Conservation (phyloP, 768 basidiomycete genomes). For the Podaxis carcinomalis region DNA sequence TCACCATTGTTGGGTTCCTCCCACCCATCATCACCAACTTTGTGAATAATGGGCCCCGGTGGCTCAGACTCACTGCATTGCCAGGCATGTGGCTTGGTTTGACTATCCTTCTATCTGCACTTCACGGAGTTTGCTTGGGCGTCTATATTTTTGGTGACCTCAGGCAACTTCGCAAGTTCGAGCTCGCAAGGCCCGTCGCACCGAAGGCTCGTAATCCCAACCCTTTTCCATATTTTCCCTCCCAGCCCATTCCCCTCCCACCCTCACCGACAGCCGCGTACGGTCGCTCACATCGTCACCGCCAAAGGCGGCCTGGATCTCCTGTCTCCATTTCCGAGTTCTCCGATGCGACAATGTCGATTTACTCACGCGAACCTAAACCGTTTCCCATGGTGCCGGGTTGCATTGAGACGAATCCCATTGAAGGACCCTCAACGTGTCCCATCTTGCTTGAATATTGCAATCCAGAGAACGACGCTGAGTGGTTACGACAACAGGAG, state of each 20-base stretch:
- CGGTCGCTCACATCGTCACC: background rate
- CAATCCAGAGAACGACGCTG: conserved; percentile 7
- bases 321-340: conserved; percentile 1
- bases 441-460: conserved; percentile 5
- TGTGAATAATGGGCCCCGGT: conserved; percentile 40
- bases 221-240: background rate
- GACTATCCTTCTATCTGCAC: conserved; percentile 53
- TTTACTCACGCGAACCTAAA: conserved; percentile 2
- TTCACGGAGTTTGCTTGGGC: conserved; percentile 74
- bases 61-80: conserved; percentile 55
- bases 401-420: conserved; percentile 20
- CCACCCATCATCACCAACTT: conserved; percentile 47
- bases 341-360: background rate
- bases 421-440: conserved; percentile 22
- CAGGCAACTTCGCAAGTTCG: conserved; percentile 73
- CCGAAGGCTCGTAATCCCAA: conserved; percentile 35
- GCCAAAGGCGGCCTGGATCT: background rate
- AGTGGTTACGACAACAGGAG: conserved; percentile 6
- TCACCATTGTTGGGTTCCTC: conserved; percentile 43
- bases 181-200: conserved; percentile 66
- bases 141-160: conserved; percentile 80
- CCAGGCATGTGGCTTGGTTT: conserved; percentile 72
- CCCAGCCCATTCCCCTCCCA: background rate
- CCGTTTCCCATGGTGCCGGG: conserved; percentile 14
- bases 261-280: background rate